A percentile compares a stretch with the other conserved stretches of the same genome.
Evolutionary conservation across 441 rosid species (phyloP).

Genomic region (Aleurites moluccanus): DNA sequence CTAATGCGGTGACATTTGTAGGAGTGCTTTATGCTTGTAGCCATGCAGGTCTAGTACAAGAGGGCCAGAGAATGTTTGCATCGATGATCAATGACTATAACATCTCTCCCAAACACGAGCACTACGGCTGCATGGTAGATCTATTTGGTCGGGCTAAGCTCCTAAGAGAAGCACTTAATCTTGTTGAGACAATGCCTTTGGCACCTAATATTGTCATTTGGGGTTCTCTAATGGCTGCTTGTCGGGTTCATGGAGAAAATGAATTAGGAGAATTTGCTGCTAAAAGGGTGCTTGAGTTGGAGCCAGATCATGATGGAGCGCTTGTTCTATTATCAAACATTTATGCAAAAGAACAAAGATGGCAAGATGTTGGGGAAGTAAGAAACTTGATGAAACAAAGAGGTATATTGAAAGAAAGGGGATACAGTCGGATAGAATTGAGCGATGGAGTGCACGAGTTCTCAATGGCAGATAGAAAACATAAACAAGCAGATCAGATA

Average conservation of each 20-base stretch:
- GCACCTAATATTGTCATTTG: constrained; percentile 60
- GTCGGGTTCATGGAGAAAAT: constrained; percentile 47
- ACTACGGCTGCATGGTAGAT: constrained; percentile 68
- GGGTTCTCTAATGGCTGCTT: constrained; percentile 73
- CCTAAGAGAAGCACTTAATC: constrained; percentile 48
- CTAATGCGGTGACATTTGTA: constrained; percentile 61
- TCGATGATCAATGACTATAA: constrained; percentile 41
- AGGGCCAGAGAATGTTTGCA: constrained; percentile 42
- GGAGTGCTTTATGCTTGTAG: constrained; percentile 67
- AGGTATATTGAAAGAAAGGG: constrained; percentile 50
- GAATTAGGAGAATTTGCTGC: constrained; percentile 61
- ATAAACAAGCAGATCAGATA: constrained; percentile 48
- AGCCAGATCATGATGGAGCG: constrained; percentile 68
- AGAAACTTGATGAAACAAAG: constrained; percentile 55
- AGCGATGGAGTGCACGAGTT: constrained; percentile 43
- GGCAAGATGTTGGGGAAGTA: constrained; percentile 49
- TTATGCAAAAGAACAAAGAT: constrained; percentile 50
- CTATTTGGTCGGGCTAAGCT: constrained; percentile 59
- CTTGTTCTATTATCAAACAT: constrained; percentile 54
- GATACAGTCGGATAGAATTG: constrained; percentile 54
- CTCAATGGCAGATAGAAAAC: constrained; percentile 56
- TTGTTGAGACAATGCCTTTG: constrained; percentile 51
- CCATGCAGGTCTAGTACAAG: constrained; percentile 57
- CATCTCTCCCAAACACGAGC: constrained; percentile 54
- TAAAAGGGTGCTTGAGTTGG: constrained; percentile 46